Conservation (phyloP, 164 flowering plant genomes). For the Chimonanthus praecox region DNA sequence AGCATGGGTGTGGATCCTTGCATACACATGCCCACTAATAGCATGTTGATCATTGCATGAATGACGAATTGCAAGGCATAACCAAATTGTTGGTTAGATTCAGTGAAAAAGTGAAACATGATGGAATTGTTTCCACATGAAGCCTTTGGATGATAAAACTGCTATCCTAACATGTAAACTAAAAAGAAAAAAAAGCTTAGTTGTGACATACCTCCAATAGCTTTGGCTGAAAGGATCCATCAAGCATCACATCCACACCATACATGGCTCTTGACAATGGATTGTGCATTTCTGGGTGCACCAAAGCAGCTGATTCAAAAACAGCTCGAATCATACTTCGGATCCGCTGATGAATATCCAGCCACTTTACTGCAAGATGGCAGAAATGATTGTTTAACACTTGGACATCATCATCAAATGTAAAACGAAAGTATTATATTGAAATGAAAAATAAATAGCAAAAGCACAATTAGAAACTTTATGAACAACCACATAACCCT, state of each 20-base stretch:
- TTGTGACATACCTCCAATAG: slow-evolving; percentile 65
- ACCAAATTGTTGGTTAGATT: no score
- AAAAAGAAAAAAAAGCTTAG: background rate
- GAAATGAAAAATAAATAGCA: no score
- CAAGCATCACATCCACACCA: slow-evolving; percentile 99
- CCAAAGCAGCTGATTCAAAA: slow-evolving; percentile 74
- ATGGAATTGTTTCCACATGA: background rate
- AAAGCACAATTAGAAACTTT: no score
- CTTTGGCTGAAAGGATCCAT: slow-evolving; percentile 69
- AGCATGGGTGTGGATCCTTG: no score
- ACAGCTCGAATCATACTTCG: slow-evolving; percentile 64
- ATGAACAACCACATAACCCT: no score
- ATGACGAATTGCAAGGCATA: no score
- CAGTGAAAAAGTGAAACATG: background rate
- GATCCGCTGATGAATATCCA: slow-evolving; percentile 67
- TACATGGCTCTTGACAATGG: slow-evolving; percentile 81
- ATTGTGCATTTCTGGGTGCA: slow-evolving; percentile 91
- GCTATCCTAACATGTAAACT: background rate
- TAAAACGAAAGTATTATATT: background rate
- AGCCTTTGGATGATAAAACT: background rate
- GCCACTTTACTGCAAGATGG: slow-evolving; percentile 72
- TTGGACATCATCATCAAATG: background rate
- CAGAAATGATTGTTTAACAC: background rate
- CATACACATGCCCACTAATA: no score
- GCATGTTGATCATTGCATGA: no score